Evolutionary conservation across 805 yeast genomes (phyloP).

Genomic region (Kodamaea fukazawae): DNA sequence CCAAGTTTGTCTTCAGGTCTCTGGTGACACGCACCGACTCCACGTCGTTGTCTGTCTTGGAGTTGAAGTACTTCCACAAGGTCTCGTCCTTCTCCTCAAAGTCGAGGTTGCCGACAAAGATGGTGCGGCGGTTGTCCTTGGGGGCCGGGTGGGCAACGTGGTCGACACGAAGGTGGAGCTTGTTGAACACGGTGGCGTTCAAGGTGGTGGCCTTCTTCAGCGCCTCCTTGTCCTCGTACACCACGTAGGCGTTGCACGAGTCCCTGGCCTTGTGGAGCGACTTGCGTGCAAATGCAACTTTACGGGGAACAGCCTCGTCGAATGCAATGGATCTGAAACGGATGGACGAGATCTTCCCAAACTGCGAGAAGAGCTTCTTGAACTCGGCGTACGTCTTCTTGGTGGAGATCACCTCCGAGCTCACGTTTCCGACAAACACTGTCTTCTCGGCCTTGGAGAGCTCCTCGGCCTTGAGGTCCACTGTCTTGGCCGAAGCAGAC

Average conservation of each 20-base stretch:
- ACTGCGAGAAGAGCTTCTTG: constrained; percentile 55
- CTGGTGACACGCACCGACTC: constrained; percentile 89
- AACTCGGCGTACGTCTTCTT: constrained; percentile 61
- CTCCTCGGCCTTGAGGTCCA: constrained; percentile 68
- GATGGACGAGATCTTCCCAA: constrained; percentile 64
- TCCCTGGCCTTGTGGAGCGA: constrained; percentile 74
- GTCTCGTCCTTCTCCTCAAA: constrained; percentile 91
- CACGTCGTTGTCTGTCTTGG: constrained; percentile 48
- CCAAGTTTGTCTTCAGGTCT: constrained; percentile 90
- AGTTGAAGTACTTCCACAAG: constrained; percentile 75
- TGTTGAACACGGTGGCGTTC: constrained; percentile 67
- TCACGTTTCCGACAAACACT: constrained; percentile 84
- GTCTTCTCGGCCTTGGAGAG: constrained; percentile 81
- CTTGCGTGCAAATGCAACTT: constrained; percentile 83
- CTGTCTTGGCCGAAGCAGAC: constrained; percentile 39
- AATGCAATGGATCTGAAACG: constrained; percentile 93
- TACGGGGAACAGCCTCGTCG: constrained; percentile 83
- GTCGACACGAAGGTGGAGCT: constrained; percentile 84
- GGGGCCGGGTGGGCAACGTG: constrained; percentile 88
- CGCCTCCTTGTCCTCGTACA: constrained; percentile 55
- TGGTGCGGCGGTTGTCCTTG: constrained; percentile 77
- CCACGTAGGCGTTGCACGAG: constrained; percentile 85
- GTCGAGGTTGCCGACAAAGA: constrained; percentile 91
- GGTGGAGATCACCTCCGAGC: constrained; percentile 59
- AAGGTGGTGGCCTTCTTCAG: constrained; percentile 46